Evolutionary conservation across 768 basidiomycete species (phyloP), one percentile per base, ranked within the genome.

Genomic region (Fibroporia radiculosa): DNA sequence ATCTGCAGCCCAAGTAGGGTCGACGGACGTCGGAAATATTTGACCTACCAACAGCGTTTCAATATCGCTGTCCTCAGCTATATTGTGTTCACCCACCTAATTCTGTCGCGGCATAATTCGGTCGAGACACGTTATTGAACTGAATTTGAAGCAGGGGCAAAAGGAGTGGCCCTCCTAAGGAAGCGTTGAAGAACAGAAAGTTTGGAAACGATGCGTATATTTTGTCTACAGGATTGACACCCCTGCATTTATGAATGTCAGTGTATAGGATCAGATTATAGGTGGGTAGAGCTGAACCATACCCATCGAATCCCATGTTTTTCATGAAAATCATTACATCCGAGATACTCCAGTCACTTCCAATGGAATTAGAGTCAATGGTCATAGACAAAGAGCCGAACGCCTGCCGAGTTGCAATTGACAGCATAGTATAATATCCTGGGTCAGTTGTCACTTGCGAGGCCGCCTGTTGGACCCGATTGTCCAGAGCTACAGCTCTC

Each of bases 141-240:
- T 60, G 59, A 20, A 50, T 59, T 23, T 60, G 53, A 4, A 65
- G 47, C 0, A 62, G 47, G 4, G 63, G 63, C 6, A 45, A 25
- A 1, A 65, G 53, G 10, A 62, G 42, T 4, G 53, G 50, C 4
- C 53, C 50, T 1, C 49, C 54, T 19, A 62, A 48, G 6, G 61
- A 50, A 2, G 61, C 56, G 29, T 65, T 65, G 41, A 58, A 28
- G 45, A 58, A 63, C 1, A 64, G 44, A 36, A 56, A 58, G 18
- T 57, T 44, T 7, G 64, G 61, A 18, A 59, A 56, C 7, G 60
- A 48, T 2, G 62, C 53, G 44, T 56, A 63, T 16, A 65, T 49
- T 1, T 51, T 53, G 40, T 65, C 64, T 2, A 65, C 63, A 3
- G 64, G 60, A 40, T 54, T 63, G 6, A 63, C 56, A 4, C 60